Evolutionary conservation across 805 yeast species (phyloP).

Genomic region (Clavispora fructus): DNA sequence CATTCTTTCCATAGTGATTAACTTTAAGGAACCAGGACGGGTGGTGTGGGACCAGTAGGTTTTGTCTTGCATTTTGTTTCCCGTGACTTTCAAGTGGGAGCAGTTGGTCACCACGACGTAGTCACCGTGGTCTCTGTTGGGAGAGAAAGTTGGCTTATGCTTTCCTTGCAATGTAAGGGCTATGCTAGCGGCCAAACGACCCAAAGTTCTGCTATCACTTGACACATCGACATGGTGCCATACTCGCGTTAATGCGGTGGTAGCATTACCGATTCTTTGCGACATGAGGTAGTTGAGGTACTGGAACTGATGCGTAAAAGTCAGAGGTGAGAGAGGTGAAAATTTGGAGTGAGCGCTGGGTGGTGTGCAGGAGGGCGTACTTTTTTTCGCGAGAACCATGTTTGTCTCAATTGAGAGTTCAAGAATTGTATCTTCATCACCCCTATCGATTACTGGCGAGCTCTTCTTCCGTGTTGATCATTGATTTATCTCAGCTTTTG

Average conservation of each 20-base stretch:
- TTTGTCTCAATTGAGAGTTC: neutral
- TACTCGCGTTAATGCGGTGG: conserved; percentile 70
- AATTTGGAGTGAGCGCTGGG: neutral
- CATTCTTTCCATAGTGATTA: conserved; percentile 74
- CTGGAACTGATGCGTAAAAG: neutral
- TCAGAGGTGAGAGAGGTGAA: neutral
- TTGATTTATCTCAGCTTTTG: neutral
- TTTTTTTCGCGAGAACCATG: neutral
- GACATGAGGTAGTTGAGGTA: conserved; percentile 29
- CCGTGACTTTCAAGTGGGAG: conserved; percentile 73
- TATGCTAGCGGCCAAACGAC: conserved; percentile 85
- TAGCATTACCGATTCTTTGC: conserved; percentile 49
- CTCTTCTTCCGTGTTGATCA: neutral
- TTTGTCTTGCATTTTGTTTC: conserved; percentile 75
- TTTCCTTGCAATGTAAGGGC: conserved; percentile 92
- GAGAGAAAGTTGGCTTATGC: conserved; percentile 86
- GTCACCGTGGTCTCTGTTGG: conserved; percentile 81
- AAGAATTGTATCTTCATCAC: neutral
- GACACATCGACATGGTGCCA: conserved; percentile 97
- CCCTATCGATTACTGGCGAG: neutral
- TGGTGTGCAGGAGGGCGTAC: neutral
- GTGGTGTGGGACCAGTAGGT: conserved; percentile 85
- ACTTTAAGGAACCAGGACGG: conserved; percentile 84
- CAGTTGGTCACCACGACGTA: conserved; percentile 96
- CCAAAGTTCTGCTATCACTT: conserved; percentile 76